A percentile compares a stretch with the other conserved stretches of the same genome.
Conservation (phyloP, 352 stramenopile genomes). For the Globisporangium viniferum region DNA sequence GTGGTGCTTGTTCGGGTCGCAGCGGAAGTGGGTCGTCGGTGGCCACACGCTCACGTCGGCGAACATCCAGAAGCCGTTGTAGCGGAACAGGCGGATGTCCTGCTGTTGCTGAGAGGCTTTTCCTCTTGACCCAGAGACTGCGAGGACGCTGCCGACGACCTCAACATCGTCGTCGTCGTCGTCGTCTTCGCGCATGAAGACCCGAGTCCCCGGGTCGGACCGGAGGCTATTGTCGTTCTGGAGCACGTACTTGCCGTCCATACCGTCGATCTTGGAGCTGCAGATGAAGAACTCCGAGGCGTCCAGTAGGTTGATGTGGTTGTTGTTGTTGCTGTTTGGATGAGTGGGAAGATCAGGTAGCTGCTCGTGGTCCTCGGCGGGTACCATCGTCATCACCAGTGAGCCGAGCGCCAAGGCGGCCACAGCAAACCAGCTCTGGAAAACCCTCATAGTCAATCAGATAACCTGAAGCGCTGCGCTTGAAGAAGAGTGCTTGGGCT, state of each 20-base stretch:
- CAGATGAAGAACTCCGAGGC: slow-evolving; percentile 49
- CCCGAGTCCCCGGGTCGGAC: slow-evolving; percentile 33
- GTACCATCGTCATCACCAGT: background rate
- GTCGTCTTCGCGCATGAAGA: slow-evolving; percentile 46
- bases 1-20: slow-evolving; percentile 45
- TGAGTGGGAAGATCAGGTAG: background rate
- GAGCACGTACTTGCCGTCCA: slow-evolving; percentile 56
- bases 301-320: background rate
- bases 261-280: slow-evolving; percentile 32
- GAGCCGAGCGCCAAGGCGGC: background rate
- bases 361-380: background rate
- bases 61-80: slow-evolving; percentile 70
- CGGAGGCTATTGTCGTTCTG: slow-evolving; percentile 21
- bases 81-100: slow-evolving; percentile 57
- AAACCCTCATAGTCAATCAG: background rate
- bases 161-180: slow-evolving; percentile 27
- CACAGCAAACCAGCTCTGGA: background rate
- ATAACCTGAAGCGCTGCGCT: background rate
- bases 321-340: background rate
- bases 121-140: background rate
- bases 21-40: slow-evolving; percentile 55
- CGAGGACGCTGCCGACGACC: background rate
- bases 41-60: slow-evolving; percentile 53
- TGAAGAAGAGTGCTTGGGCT: background rate
- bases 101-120: background rate